phyloP scores from a whole-genome alignment of 768 basidiomycete genomes.

The Neoboletus magnificus region DNA sequence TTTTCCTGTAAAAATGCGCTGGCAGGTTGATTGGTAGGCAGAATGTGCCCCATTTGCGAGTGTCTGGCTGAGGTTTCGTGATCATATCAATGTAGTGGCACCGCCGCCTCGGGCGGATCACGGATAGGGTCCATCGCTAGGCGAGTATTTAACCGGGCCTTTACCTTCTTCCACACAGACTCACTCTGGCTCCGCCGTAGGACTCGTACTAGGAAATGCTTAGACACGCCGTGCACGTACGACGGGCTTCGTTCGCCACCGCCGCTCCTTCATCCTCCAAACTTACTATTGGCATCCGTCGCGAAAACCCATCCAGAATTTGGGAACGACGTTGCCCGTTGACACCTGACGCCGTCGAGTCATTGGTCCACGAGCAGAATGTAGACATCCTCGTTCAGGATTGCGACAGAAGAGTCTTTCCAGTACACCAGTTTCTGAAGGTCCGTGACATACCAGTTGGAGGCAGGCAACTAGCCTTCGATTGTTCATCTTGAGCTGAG shows the following conservation, averaged over 20 bases:
- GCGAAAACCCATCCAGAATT: conserved; percentile 74
- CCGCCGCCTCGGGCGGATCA: conserved; percentile 16
- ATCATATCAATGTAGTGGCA: background rate
- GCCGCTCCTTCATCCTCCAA: conserved; percentile 20
- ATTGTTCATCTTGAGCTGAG: background rate
- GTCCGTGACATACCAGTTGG: conserved; percentile 35
- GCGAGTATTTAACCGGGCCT: conserved; percentile 6
- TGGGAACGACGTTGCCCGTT: conserved; percentile 89
- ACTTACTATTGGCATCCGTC: conserved; percentile 55
- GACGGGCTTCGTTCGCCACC: conserved; percentile 24
- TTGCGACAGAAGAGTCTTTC: conserved; percentile 74
- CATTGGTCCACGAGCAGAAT: conserved; percentile 52
- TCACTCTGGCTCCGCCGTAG: background rate
- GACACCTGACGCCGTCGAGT: conserved; percentile 68
- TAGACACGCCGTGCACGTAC: conserved; percentile 17
- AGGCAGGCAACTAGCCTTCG: background rate
- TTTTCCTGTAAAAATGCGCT: background rate
- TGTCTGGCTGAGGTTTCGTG: background rate
- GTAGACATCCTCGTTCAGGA: conserved; percentile 72
- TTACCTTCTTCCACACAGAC: background rate
- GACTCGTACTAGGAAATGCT: conserved; percentile 15
- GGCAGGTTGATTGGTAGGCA: background rate
- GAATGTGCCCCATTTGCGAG: background rate
- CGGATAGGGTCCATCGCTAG: background rate
- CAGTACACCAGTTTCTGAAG: conserved; percentile 57